Conservation (phyloP, 2,329 filamentous ascomycete species). For the Talaromyces amestolkiae region DNA sequence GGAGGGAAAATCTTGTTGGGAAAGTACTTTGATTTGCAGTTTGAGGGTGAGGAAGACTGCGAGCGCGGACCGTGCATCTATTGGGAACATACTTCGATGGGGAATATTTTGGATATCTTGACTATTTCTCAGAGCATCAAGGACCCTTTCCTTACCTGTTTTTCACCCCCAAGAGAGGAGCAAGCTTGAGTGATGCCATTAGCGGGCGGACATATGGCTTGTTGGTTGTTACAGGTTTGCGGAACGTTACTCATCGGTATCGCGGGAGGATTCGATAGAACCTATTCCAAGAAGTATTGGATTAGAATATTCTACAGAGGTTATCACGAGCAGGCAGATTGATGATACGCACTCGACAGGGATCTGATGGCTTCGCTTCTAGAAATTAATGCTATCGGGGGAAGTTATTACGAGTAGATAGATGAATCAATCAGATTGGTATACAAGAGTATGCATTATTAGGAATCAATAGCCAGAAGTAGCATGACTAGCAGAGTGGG, state of each 20-base stretch:
- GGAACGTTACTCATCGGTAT: neutral
- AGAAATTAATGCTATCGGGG: neutral
- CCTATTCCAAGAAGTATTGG: too few relatives aligned
- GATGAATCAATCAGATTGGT: neutral
- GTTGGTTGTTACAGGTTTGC: neutral
- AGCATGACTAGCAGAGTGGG: conserved; percentile 1
- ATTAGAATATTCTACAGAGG: neutral
- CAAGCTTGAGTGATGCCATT: neutral
- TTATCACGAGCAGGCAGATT: neutral
- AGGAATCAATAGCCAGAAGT: neutral
- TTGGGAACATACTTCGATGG: conserved; percentile 27
- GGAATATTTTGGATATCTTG: conserved; percentile 10
- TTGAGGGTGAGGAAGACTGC: conserved; percentile 21
- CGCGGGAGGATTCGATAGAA: neutral
- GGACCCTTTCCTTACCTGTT: neutral
- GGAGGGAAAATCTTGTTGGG: conserved; percentile 50
- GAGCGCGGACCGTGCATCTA: conserved; percentile 33
- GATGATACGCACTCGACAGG: neutral
- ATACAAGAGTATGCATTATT: neutral
- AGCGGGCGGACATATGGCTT: neutral
- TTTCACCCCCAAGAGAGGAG: neutral
- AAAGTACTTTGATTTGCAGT: conserved; percentile 42
- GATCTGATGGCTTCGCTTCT: neutral
- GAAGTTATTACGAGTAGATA: neutral
- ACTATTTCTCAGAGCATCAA: conserved; percentile 2